These are phyloP conservation scores for Teratosphaeria viscida DNA, from an alignment of 2,329 filamentous ascomycete genomes.

Conservation along the genomic window DNA sequence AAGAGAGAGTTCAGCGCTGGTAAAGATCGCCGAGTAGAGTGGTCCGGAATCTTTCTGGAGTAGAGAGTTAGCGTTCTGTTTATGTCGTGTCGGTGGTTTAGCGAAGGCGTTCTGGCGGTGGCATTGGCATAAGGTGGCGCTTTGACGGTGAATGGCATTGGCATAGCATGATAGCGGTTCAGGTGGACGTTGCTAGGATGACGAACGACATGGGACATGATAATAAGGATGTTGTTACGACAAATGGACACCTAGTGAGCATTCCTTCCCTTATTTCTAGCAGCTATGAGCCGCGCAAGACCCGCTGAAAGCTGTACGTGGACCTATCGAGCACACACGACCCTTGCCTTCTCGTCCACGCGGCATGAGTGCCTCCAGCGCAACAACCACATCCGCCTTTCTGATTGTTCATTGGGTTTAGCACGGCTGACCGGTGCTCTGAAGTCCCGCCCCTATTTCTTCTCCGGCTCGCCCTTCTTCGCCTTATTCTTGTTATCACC, in stretches of 20 bases:
- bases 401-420: neutral
- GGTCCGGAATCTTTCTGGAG: too few species aligned
- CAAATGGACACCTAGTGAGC: too few species aligned
- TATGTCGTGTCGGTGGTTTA: neutral
- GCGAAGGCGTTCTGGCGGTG: neutral
- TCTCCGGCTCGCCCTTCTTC: conserved; percentile 23
- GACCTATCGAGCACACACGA: neutral
- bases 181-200: neutral
- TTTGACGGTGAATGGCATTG: neutral
- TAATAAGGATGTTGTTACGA: neutral
- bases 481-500: conserved; percentile 21
- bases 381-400: neutral
- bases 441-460: conserved; percentile 12
- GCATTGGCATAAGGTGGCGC: neutral
- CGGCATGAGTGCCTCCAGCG: neutral
- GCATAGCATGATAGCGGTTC: neutral
- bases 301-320: neutral
- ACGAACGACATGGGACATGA: neutral
- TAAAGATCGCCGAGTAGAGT: neutral
- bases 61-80: neutral
- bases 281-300: neutral
- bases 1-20: neutral
- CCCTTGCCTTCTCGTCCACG: neutral
- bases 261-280: too few species aligned
- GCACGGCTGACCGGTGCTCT: neutral